Percentiles rank a stretch among this genome's conserved stretches.
phyloP scores from a whole-genome alignment of 139 green algal species.

The Micractinium sp. region DNA sequence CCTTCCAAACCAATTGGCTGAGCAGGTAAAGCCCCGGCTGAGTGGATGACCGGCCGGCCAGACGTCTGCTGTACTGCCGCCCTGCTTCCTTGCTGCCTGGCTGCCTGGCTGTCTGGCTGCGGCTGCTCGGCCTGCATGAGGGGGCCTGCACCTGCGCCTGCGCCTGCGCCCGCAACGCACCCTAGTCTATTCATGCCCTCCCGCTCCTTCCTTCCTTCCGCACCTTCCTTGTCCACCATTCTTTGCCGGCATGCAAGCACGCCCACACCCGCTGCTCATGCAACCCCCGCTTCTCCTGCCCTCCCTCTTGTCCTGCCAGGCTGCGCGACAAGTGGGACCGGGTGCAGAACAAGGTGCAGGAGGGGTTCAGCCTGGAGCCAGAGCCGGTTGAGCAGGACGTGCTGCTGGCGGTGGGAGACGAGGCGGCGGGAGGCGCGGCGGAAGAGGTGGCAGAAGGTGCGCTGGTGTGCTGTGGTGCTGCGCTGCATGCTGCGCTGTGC shows the following conservation, averaged over 20 bases:
- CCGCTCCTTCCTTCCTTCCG: too few species aligned
- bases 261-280: not conserved
- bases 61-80: not conserved
- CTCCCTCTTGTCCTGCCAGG: not conserved
- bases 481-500: too few species aligned
- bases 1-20: not conserved
- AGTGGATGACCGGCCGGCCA: not conserved
- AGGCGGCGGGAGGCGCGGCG: not conserved
- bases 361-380: constrained; percentile 12
- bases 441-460: not conserved
- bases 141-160: too few species aligned
- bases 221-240: too few species aligned
- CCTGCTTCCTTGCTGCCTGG: too few species aligned
- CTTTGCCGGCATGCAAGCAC: too few species aligned
- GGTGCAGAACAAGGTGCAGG: not conserved
- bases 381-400: not conserved
- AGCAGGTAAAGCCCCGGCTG: not conserved
- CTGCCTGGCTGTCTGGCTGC: too few species aligned
- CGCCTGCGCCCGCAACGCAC: too few species aligned
- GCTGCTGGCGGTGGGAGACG: constrained; percentile 16
- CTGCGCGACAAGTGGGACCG: constrained; percentile 20
- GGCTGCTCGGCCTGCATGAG: too few species aligned
- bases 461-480: not conserved
- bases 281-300: not conserved
- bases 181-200: too few species aligned